phyloP scores from a whole-genome alignment of 139 green algal genomes.

The Volvox reticuliferus region DNA sequence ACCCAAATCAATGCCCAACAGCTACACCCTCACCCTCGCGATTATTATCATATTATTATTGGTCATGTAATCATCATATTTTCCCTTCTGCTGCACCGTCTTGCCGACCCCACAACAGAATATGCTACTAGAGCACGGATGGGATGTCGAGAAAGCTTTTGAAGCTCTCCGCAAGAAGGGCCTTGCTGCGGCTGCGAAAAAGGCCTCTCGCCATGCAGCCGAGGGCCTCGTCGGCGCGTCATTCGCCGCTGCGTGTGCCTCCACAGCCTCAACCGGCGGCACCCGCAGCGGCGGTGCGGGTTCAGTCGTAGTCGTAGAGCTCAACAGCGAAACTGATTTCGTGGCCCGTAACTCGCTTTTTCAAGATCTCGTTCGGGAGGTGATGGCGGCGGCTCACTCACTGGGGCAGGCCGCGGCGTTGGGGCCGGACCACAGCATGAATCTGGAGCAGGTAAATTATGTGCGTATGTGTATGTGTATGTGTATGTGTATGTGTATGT shows the following conservation, averaged over 20 bases:
- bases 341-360: slow-evolving; percentile 89
- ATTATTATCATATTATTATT: no score
- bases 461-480: neutral
- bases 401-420: slow-evolving; percentile 33
- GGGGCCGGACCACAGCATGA: slow-evolving; percentile 1
- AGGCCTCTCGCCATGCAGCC: slow-evolving; percentile 81
- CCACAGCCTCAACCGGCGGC: neutral
- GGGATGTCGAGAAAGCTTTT: slow-evolving; percentile 76
- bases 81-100: no score
- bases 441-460: slow-evolving; percentile 50
- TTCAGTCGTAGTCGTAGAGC: slow-evolving; percentile 72
- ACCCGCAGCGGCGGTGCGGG: neutral
- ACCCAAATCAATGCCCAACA: no score
- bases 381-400: slow-evolving; percentile 70
- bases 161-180: slow-evolving; percentile 90
- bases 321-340: slow-evolving; percentile 98
- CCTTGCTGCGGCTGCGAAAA: slow-evolving; percentile 91
- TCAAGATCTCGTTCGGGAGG: slow-evolving; percentile 72
- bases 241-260: neutral
- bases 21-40: no score
- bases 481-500: no score
- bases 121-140: slow-evolving; percentile 70
- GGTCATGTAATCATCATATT: no score
- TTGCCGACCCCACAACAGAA: slow-evolving; percentile 30
- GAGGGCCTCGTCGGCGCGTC: slow-evolving; percentile 90